Percentiles rank a stretch among this genome's conserved stretches.
Conservation (phyloP, 1,284 basidiomycete species). For the Melanopsichium pennsylvanicum region DNA sequence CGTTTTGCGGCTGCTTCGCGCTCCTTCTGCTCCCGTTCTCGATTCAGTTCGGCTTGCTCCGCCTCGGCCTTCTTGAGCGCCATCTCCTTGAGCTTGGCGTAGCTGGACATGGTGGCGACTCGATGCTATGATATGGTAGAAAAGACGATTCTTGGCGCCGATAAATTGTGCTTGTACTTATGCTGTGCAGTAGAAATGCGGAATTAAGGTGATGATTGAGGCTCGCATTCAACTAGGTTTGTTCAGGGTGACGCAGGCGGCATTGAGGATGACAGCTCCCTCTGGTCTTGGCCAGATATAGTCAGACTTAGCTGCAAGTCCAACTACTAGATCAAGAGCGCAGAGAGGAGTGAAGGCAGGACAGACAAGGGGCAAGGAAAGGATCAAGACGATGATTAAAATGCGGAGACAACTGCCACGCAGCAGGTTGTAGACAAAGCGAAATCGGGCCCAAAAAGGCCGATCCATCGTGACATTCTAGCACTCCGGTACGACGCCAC, state of each 20-base stretch:
- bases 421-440: neutral
- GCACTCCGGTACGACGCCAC: too few species aligned
- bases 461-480: too few species aligned
- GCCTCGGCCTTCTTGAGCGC: slow-evolving; percentile 36
- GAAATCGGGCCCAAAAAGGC: too few species aligned
- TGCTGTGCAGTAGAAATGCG: slow-evolving; percentile 1
- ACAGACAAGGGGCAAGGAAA: neutral
- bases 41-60: slow-evolving; percentile 25
- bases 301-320: neutral
- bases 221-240: too few species aligned
- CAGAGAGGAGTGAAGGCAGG: neutral
- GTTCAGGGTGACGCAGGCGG: neutral
- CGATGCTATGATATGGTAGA: too few species aligned
- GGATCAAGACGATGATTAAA: neutral
- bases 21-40: slow-evolving; percentile 31
- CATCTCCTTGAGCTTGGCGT: slow-evolving; percentile 39
- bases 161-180: too few species aligned
- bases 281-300: slow-evolving; percentile 5
- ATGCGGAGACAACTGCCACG: neutral
- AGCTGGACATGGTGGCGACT: slow-evolving; percentile 39
- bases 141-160: too few species aligned
- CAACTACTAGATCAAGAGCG: neutral
- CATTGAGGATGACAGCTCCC: slow-evolving; percentile 9
- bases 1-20: slow-evolving; percentile 31
- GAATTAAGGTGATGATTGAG: slow-evolving; percentile 2